phyloP scores from a whole-genome alignment of 176 grass and related monocot genomes.

The Leersia perrieri region DNA sequence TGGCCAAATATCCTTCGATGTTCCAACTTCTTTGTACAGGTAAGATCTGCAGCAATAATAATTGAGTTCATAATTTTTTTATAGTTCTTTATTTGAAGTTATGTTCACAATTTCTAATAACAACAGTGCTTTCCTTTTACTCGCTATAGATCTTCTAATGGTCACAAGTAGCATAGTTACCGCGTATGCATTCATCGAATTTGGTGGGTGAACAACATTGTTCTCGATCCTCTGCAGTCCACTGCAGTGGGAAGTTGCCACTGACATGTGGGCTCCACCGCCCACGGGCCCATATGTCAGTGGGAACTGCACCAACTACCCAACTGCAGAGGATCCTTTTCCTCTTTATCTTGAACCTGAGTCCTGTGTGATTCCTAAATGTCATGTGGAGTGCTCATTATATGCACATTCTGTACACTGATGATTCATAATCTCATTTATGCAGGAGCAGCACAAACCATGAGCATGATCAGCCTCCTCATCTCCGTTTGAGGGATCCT shows the following conservation, averaged over 20 bases:
- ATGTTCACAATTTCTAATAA: not conserved
- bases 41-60: slow-evolving; percentile 21
- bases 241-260: no score
- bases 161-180: not conserved
- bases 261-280: no score
- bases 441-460: slow-evolving; percentile 97
- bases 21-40: slow-evolving; percentile 92
- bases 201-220: not conserved
- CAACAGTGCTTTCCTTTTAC: not conserved
- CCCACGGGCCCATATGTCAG: no score
- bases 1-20: slow-evolving; percentile 84
- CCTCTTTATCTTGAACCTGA: not conserved
- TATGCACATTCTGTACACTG: not conserved
- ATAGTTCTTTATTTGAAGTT: not conserved
- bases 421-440: slow-evolving; percentile 21
- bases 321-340: no score
- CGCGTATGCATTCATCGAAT: not conserved
- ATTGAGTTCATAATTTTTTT: not conserved
- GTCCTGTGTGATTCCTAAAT: not conserved
- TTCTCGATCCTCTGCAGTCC: no score
- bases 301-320: no score
- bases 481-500: slow-evolving; percentile 78
- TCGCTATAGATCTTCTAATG: not conserved
- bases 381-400: not conserved
- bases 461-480: slow-evolving; percentile 94